Base-by-base conservation (phyloP, 108 stramenopile genomes). In the Nitzschia putrida region DNA sequence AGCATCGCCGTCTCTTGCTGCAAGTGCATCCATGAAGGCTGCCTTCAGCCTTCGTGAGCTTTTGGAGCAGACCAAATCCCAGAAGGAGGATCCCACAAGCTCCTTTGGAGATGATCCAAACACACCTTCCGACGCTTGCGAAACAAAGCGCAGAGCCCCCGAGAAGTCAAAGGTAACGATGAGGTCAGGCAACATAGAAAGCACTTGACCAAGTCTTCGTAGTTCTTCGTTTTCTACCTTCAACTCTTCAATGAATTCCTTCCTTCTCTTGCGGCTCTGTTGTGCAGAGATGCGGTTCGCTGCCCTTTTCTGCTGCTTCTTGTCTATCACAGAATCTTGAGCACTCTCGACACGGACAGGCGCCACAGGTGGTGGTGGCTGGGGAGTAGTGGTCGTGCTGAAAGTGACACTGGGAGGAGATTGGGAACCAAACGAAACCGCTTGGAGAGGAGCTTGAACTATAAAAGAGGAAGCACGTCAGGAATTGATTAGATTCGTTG, bases 211-310 rank as follows among this genome's bases (percentile, higher is more conserved):
- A 71, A 90, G 90, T 13, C 92, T 76, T 61, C 89, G 76, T 22
- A 93, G 72, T 18, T 87, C 88, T 40, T 77, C 76, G 59, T 93
- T 93, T 66, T 93, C 89, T 53, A 86, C 89, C 78, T 88, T 91
- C 57, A 97, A 84, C 63, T 97, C 94, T 65, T 97, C 96, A 60
- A 97, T 91, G 60, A 88, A 90, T 63, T 90, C 85, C 79, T 97
- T 97, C 85, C 95, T 97, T 34, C 96, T 87, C 69, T 95, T 94
- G 18, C 96, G 88, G 65, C 87, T 89, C 11, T 95, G 85, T 61
- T 97, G 96, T 0, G 96, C 96, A 8, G 94, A 95, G n/a, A 86
- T 84, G 22, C 92, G 77, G 66, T 93, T 93, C 44, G 92, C 92
- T n/a, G 92, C 92, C 10, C 92, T 78, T 57, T 93, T 93, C 25